Percentiles rank a stretch among this genome's conserved stretches.
Conservation (phyloP, 2,329 filamentous ascomycete species). For the Alternaria brassicicola region DNA sequence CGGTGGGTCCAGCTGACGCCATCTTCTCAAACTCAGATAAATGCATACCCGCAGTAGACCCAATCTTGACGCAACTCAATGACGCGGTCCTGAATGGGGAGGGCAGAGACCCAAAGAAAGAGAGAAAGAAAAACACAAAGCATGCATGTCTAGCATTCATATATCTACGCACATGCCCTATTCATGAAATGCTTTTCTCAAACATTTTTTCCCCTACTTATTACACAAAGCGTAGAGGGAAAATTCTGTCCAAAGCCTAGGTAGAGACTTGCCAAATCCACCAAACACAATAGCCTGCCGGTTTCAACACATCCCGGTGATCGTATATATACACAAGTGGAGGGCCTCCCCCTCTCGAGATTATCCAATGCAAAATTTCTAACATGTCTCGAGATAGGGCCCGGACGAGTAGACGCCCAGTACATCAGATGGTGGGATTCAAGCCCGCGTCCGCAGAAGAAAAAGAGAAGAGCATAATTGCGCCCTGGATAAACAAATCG, state of each 20-base stretch:
- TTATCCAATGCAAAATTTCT: constrained; percentile 11
- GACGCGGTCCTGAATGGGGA: background rate
- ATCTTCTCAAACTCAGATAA: background rate
- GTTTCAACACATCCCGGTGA: background rate
- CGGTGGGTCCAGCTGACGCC: background rate
- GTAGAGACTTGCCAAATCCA: background rate
- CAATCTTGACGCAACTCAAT: background rate
- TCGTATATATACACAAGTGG: constrained; percentile 3
- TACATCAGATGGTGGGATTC: background rate
- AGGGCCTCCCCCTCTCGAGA: background rate
- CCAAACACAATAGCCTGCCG: background rate
- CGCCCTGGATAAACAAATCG: constrained; percentile 19
- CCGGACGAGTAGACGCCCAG: background rate
- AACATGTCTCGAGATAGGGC: constrained; percentile 4
- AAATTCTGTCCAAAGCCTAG: background rate
- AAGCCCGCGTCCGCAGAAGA: background rate
- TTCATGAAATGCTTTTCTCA: constrained; percentile 3
- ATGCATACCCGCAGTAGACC: background rate
- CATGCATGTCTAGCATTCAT: constrained; percentile 1
- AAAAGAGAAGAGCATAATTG: constrained; percentile 9
- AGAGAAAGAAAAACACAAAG: background rate
- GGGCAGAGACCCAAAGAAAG: no score
- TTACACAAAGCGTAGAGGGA: background rate
- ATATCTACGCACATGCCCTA: constrained; percentile 4
- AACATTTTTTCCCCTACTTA: background rate